Conservation (phyloP, 768 basidiomycete species). For the Kondoa subrosea region DNA sequence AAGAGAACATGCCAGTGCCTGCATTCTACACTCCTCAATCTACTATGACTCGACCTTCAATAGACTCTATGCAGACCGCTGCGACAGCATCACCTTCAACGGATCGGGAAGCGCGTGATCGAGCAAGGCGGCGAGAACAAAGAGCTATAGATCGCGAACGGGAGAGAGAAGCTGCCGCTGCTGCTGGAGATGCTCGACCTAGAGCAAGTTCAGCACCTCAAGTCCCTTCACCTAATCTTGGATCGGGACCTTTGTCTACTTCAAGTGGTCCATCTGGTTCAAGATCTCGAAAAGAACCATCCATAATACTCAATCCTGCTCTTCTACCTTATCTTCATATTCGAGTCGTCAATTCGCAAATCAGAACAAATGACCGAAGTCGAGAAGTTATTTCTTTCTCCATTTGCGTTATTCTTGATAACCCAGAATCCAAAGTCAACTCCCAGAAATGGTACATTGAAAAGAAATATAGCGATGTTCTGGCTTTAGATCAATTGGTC, state of each 20-base stretch:
- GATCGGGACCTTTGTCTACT: neutral
- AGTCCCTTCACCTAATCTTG: conserved; percentile 10
- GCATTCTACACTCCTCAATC: neutral
- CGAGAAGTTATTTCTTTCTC: conserved; percentile 85
- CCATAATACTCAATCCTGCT: conserved; percentile 14
- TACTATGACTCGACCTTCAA: neutral
- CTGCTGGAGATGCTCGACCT: neutral
- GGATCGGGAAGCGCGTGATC: neutral
- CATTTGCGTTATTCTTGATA: conserved; percentile 42
- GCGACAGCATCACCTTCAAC: neutral
- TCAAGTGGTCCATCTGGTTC: neutral
- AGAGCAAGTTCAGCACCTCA: conserved; percentile 9
- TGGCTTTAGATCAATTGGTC: conserved; percentile 67
- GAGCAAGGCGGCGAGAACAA: neutral
- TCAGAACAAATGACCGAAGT: conserved; percentile 72
- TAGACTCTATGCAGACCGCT: neutral
- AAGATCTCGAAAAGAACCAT: neutral
- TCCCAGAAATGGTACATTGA: conserved; percentile 46
- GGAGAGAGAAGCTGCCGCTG: neutral
- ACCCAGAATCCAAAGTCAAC: conserved; percentile 17
- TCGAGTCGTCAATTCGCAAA: conserved; percentile 59
- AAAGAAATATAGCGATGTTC: conserved; percentile 82
- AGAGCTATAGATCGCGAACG: neutral
- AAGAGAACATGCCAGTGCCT: neutral
- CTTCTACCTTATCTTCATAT: conserved; percentile 51